Evolutionary conservation across 2,329 filamentous ascomycete genomes (phyloP).

Genomic region (Talaromyces islandicus): DNA sequence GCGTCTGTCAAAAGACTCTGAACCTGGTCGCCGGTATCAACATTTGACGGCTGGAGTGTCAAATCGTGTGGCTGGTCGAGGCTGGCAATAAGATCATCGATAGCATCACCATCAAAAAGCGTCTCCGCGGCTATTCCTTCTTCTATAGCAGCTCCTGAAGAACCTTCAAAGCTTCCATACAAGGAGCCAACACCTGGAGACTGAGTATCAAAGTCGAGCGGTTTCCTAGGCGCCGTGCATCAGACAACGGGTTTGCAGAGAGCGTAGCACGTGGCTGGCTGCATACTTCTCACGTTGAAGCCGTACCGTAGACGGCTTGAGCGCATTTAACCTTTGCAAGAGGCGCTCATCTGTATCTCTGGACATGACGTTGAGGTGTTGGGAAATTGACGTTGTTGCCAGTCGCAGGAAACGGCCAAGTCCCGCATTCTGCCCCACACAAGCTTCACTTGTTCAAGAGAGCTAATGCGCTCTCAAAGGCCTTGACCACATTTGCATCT

Average conservation of each 20-base stretch:
- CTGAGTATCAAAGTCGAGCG: background rate
- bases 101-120: conserved; percentile 13
- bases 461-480: conserved; percentile 44
- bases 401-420: background rate
- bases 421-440: conserved; percentile 8
- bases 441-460: conserved; percentile 26
- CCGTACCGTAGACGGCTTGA: conserved; percentile 26
- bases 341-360: conserved; percentile 20
- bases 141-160: background rate
- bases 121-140: conserved; percentile 5
- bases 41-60: background rate
- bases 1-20: background rate
- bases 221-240: background rate
- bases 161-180: background rate
- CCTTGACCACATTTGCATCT: conserved; percentile 40
- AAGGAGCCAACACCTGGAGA: background rate
- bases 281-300: conserved; percentile 22
- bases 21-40: background rate
- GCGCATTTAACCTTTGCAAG: conserved; percentile 26
- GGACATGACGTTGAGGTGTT: conserved; percentile 12
- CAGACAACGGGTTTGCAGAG: background rate
- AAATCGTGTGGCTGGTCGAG: background rate
- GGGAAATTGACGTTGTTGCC: background rate
- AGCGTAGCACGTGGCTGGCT: background rate
- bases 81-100: conserved; percentile 15